Evolutionary conservation across 2,329 filamentous ascomycete species (phyloP), one percentile per base, ranked within the genome.

Genomic region (Ophiostoma quercus): DNA sequence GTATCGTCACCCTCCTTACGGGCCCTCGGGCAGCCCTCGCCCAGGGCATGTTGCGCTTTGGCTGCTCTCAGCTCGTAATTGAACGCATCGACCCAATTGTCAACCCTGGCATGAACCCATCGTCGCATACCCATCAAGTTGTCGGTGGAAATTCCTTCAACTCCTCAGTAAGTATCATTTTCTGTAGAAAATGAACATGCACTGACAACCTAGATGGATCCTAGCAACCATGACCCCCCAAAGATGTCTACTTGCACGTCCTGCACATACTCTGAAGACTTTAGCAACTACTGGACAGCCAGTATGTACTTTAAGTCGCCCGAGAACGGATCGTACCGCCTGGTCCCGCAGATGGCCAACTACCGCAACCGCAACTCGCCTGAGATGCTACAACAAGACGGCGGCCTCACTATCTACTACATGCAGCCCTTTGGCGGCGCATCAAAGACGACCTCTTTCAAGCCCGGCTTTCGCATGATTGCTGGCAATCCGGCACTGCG

Each of bases 211-310:
- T 22, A 51, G 47, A 51, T 51, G n/a, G n/a, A 51, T 19, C 47
- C 16, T 51, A 19, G 19, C 3, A 51, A 22, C 47, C n/a, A 51
- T 19, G 47, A 51, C 8, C 47, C 47, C 16, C n/a, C 47, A 4
- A 51, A 51, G 16, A 19, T n/a, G 14, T n/a, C 47, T 16, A 78
- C 75, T 41, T 79, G 77, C 75, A 79, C 77, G 60, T 68, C 68
- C 5, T 79, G 77, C 72, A 76, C 72, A 39, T 78, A 77, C 73
- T 73, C 75, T 1, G 77, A 78, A 71, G 77, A 79, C 71, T 76
- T 77, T 71, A 75, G 72, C 68, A 78, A 79, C 73, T 77, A 78
- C 75, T 77, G 76, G 77, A 78, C 77, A 2, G 77, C 77, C 11
- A 72, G 72, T 62, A 71, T 76, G 71, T 76, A 74, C 71, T 76